phyloP scores from a whole-genome alignment of 2,329 filamentous ascomycete species.

The Colletotrichum spinosum region DNA sequence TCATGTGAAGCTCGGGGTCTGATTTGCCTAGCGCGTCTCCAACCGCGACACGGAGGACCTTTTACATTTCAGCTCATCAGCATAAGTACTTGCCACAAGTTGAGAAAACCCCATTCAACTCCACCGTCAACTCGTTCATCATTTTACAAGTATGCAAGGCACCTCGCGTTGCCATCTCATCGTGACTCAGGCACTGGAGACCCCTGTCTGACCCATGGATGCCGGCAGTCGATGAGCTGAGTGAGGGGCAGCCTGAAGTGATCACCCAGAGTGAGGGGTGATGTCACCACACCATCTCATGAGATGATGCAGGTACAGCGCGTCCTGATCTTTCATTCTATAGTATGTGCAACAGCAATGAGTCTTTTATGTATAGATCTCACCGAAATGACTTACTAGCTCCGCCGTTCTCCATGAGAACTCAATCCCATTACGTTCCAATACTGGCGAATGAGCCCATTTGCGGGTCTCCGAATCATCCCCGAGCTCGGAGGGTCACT shows the following conservation, averaged over 20 bases:
- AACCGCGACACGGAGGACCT: too few relatives aligned
- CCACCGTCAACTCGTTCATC: too few relatives aligned
- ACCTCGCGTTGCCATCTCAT: too few relatives aligned
- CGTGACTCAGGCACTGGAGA: too few relatives aligned
- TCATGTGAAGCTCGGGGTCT: too few relatives aligned
- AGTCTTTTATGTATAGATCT: neutral
- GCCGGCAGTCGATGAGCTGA: neutral
- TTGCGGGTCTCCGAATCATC: conserved; percentile 37
- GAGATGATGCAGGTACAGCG: conserved; percentile 11
- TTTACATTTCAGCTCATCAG: too few relatives aligned
- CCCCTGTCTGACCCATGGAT: neutral
- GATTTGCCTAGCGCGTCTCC: too few relatives aligned
- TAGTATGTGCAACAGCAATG: neutral
- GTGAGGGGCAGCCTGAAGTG: conserved; percentile 12
- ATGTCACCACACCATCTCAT: conserved; percentile 14
- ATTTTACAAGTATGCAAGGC: too few relatives aligned
- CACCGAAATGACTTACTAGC: neutral
- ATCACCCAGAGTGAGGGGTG: conserved; percentile 14
- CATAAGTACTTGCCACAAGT: too few relatives aligned
- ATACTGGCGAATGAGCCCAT: conserved; percentile 9
- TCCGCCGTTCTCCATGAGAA: neutral
- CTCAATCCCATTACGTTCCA: conserved; percentile 1
- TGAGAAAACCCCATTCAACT: too few relatives aligned
- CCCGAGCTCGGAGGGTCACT: conserved; percentile 31
- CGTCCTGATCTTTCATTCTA: neutral